Evolutionary conservation across 352 stramenopile species (phyloP).

Genomic region (Phytophthora citricola): DNA sequence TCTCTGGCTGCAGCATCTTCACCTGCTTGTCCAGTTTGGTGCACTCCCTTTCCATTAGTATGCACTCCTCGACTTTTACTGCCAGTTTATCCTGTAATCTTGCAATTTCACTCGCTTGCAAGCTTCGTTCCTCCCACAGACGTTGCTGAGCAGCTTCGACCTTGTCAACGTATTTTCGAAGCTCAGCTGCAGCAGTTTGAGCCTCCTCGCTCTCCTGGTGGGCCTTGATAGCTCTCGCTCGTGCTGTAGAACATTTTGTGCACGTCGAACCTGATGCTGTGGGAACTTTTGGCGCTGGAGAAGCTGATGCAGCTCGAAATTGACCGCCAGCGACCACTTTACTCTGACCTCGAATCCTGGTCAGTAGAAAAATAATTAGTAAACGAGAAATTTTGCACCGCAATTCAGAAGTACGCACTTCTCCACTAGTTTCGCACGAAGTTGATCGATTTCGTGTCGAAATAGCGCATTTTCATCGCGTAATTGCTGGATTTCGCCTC

Average conservation of each 20-base stretch:
- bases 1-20: conserved; percentile 11
- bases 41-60: conserved; percentile 12
- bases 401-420: conserved; percentile 4
- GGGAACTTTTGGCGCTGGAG: not conserved
- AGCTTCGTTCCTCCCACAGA: conserved; percentile 39
- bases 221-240: conserved; percentile 19
- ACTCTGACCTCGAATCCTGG: conserved; percentile 44
- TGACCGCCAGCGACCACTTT: conserved; percentile 49
- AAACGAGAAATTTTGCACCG: too few species aligned
- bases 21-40: conserved; percentile 29
- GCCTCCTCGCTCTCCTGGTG: conserved; percentile 24
- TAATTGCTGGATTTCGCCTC: conserved; percentile 19
- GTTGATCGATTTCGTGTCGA: conserved; percentile 32
- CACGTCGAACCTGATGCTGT: conserved; percentile 1
- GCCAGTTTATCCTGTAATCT: conserved; percentile 26
- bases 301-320: conserved; percentile 36
- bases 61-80: conserved; percentile 26
- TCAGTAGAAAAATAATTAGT: not conserved
- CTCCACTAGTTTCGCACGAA: conserved; percentile 42
- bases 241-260: conserved; percentile 31
- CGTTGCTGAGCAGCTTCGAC: conserved; percentile 38
- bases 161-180: conserved; percentile 38
- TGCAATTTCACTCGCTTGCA: conserved; percentile 27
- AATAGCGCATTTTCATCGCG: conserved; percentile 37
- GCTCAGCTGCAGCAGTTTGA: conserved; percentile 21